phyloP scores from a whole-genome alignment of 179 eudicot species.

The Pouteria campechiana region DNA sequence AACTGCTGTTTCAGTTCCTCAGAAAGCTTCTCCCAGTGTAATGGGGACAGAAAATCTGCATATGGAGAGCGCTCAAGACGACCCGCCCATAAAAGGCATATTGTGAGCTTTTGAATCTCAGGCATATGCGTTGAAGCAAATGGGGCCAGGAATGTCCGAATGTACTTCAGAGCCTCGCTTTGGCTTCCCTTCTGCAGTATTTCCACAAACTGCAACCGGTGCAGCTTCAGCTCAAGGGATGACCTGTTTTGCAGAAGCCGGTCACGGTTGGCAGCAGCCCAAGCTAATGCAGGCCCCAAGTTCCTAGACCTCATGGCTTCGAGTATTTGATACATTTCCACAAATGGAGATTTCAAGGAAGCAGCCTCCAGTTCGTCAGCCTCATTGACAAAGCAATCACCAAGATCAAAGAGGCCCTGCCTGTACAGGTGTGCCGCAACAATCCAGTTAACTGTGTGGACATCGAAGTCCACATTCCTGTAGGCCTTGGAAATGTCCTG shows the following conservation, averaged over 20 bases:
- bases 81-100: conserved; percentile 67
- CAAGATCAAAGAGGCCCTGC: conserved; percentile 43
- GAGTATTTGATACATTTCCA: conserved; percentile 64
- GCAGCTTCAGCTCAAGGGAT: conserved; percentile 65
- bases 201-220: conserved; percentile 57
- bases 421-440: conserved; percentile 40
- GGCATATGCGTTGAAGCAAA: conserved; percentile 38
- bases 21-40: conserved; percentile 53
- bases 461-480: conserved; percentile 38
- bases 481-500: conserved; percentile 48
- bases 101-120: conserved; percentile 70
- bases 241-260: conserved; percentile 58
- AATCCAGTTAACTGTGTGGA: conserved; percentile 34
- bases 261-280: conserved; percentile 53
- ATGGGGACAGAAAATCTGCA: conserved; percentile 39
- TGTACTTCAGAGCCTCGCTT: conserved; percentile 61
- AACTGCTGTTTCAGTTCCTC: conserved; percentile 55
- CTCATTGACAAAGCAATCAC: conserved; percentile 57
- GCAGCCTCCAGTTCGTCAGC: conserved; percentile 37
- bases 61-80: conserved; percentile 73
- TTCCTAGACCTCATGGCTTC: conserved; percentile 55
- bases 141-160: conserved; percentile 46
- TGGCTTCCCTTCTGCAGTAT: conserved; percentile 46
- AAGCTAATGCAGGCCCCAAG: conserved; percentile 63
- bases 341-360: conserved; percentile 36